Percentiles rank a stretch among this genome's conserved stretches.
Evolutionary conservation across 1,284 basidiomycete genomes (phyloP).

Genomic region (Pseudozyma tsukubaensis): DNA sequence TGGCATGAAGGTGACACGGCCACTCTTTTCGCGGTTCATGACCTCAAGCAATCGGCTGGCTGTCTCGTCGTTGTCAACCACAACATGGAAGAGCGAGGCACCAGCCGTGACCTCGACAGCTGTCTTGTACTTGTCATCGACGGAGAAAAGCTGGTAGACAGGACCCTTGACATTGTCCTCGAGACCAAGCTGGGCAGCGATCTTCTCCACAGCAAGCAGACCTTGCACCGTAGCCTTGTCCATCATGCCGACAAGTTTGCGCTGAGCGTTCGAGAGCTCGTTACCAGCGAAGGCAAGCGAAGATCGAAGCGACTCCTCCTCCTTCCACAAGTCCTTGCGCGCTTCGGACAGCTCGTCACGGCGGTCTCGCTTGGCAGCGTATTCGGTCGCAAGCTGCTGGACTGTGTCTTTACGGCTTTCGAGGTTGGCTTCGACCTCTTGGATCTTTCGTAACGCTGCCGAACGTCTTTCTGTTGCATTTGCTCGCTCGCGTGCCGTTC

Average conservation of each 20-base stretch:
- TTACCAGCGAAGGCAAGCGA: slow-evolving; percentile 79
- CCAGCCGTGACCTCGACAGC: slow-evolving; percentile 95
- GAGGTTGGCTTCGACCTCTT: slow-evolving; percentile 76
- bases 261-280: slow-evolving; percentile 85
- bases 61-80: slow-evolving; percentile 94
- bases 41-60: slow-evolving; percentile 86
- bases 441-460: slow-evolving; percentile 75
- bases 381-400: slow-evolving; percentile 43
- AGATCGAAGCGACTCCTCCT: slow-evolving; percentile 80
- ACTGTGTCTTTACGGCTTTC: slow-evolving; percentile 72
- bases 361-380: slow-evolving; percentile 59
- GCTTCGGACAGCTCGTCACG: slow-evolving; percentile 67
- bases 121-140: slow-evolving; percentile 91
- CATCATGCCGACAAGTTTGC: slow-evolving; percentile 88
- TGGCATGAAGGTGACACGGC: slow-evolving; percentile 97
- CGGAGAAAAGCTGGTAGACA: slow-evolving; percentile 90
- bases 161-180: slow-evolving; percentile 84
- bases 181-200: slow-evolving; percentile 79
- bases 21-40: slow-evolving; percentile 91
- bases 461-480: slow-evolving; percentile 32
- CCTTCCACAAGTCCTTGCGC: slow-evolving; percentile 75
- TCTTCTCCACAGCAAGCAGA: slow-evolving; percentile 83
- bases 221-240: slow-evolving; percentile 87
- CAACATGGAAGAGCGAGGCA: slow-evolving; percentile 94
- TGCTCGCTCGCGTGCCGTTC: slow-evolving; percentile 39